Base-by-base conservation (phyloP, 2,329 filamentous ascomycete genomes). In the Pseudogymnoascus sp. region DNA sequence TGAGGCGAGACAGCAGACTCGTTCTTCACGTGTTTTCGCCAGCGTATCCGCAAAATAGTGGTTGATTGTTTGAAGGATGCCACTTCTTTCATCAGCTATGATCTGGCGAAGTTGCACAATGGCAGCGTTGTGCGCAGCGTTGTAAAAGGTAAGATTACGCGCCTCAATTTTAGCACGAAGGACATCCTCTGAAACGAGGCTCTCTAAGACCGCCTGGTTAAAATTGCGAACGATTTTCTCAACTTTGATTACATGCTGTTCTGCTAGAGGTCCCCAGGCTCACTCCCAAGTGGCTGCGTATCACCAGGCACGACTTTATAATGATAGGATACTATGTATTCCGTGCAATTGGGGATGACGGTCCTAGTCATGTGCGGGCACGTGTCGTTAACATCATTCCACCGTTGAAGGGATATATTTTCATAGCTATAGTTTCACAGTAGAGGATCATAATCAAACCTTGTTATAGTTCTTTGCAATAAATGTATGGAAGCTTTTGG, bases 31-130 rank as follows among this genome's bases (percentile, higher is more conserved):
- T 40, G 38, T 46, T 16, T 61, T 61, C 5, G 36, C 18, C 18
- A 61, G 28, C 21, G 18, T 46, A 21, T 61, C 60, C 38, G 60
- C 60, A 31, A 61, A 61, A 28, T 61, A 61, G 38, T 61, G 60
- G 40, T 61, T 61, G 36, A 61, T 61, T 31, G 60, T 61, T 31
- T 42, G 18, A 18, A 61, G 25, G 16, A 42, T 61, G 18, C 60
- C 60, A 14, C 40, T 18, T 18, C 60, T 40, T 34, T 61, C 60
- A 28, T 42, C 40, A 18, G 38, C 11, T 12, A 61, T 16, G 12
- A 61, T 42, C 28, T 16, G 25, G 38, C 36, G 25, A 59, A 49
- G 21, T 53, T 62, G 60, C 40, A 43, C 8, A 43, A 62, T 21
- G n/a, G 60, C 60, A 16, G 21, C 43, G 6, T 23, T 7, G 18